Evolutionary conservation across 805 yeast genomes (phyloP), one percentile per base, ranked within the genome.

Genomic region (Sugiyamaella boreocaroliniensis): DNA sequence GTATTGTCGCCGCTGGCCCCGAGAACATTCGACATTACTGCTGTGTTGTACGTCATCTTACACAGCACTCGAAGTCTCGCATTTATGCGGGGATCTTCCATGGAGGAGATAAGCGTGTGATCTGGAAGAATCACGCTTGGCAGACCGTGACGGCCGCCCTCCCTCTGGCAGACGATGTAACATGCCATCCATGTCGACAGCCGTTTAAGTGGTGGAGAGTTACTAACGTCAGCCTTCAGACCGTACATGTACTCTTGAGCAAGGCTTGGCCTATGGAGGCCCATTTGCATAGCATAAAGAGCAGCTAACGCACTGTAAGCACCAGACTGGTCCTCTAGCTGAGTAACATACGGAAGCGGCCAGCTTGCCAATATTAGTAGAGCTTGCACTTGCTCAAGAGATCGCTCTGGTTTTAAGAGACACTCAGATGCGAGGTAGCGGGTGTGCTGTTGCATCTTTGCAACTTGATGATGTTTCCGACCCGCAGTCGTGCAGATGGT

Each of bases 111-210:
- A 8, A 49, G 42, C 2, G 29, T 44, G 16, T 49, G 43, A 44
- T 49, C 52, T 2, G 52, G 46, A 4, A 5, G 15, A 11, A 49
- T 40, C 6, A 41, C 26, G 11, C 48, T 34, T 12, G 52, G 52
- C 10, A 49, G n/a, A 8, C 52, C 52, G n/a, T 34, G 16, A 1
- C 52, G 12, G 16, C 16, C 18, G 22, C 48, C 32, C 19, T 49
- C 52, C 6, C 45, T 18, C 7, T 19, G 34, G 19, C 34, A 15
- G 18, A 34, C 47, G 1, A 49, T 26, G 44, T 42, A 49, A 20
- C 52, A 49, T 2, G 48, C 52, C 52, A 49, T 44, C 52, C 52
- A 49, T n/a, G 52, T 49, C 12, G 52, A 26, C 34, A 41, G 42
- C n/a, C 52, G 37, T 26, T 49, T 49, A 29, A 37, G 29, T n/a